phyloP scores from a whole-genome alignment of 2,329 filamentous ascomycete genomes.

The Fusarium ramigenum region DNA sequence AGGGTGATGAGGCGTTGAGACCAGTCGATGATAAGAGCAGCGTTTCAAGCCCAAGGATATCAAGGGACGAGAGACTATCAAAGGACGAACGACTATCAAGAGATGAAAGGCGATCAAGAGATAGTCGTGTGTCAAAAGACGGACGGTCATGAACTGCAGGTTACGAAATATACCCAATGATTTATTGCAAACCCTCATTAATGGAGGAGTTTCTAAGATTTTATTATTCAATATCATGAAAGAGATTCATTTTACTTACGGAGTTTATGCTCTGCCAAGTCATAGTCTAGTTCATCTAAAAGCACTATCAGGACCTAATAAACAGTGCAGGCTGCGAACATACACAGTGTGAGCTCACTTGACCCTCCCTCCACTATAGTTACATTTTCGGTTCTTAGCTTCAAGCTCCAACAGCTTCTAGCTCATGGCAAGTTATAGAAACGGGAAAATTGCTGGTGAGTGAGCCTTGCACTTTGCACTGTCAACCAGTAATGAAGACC shows the following conservation, averaged over 20 bases:
- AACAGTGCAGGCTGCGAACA: neutral
- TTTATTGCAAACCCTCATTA: neutral
- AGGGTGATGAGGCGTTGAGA: conserved; percentile 62
- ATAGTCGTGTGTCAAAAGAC: conserved; percentile 34
- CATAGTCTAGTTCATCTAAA: neutral
- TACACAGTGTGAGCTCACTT: conserved; percentile 48
- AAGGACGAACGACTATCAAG: conserved; percentile 36
- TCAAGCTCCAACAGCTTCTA: conserved; percentile 16
- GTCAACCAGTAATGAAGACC: neutral
- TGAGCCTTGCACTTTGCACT: neutral
- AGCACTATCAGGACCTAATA: neutral
- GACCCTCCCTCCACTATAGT: conserved; percentile 10
- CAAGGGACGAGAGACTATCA: conserved; percentile 32
- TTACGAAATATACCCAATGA: conserved; percentile 37
- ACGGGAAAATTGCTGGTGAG: conserved; percentile 3
- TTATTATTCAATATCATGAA: neutral
- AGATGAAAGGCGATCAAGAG: conserved; percentile 28
- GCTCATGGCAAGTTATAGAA: neutral
- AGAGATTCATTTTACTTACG: neutral
- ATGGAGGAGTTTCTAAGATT: neutral
- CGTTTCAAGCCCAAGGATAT: conserved; percentile 32
- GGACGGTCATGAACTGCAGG: conserved; percentile 20
- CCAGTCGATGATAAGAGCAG: conserved; percentile 25
- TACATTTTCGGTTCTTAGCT: conserved; percentile 1
- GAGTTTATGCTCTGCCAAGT: neutral